Evolutionary conservation across 352 stramenopile species (phyloP), one percentile per base, ranked within the genome.

Genomic region (Phytophthora syringae): DNA sequence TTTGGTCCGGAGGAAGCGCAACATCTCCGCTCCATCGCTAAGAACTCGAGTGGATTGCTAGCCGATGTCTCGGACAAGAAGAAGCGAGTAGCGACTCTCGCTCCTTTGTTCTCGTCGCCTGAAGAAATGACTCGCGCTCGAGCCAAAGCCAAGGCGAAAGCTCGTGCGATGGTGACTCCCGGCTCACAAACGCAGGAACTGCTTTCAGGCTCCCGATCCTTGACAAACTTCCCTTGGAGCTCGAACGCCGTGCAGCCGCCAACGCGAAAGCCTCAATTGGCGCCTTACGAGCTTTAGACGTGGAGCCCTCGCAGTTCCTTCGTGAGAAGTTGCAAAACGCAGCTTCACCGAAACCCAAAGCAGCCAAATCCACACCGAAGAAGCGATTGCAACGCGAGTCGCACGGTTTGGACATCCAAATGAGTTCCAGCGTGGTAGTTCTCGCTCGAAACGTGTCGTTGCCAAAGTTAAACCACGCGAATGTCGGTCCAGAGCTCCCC

Each of bases 1-100:
- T 86, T 84, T 74, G 73, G 76, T 6, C 67, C 69, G 3, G 65
- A 79, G 27, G 77, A 86, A 47, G 64, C 77, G 20, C 69, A 68
- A 10, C 58, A 81, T 25, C 67, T 88, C 10, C 67, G 58, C 2
- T 55, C 48, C 2, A 56, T 88, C 7, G 61, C 68, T 0, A 75
- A 73, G 6, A 78, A 69, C 15, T 58, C 67, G 4, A 72, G 28
- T 3, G 47, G 22, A 5, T 60, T 68, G 9, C 7, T 62, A 12
- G 32, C 51, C 2, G 58, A 75, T 36, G 24, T 56, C 4, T 24
- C 40, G 0, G 56, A 71, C 13, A 79, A 74, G 43, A 74, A 74
- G 42, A 78, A 67, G 16, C 65, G 59, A 0, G 13, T 64, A 1
- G 57, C 47, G 15, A 36, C 56, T 18, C 67, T 78, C n/a, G 54